A percentile compares a stretch with the other conserved stretches of the same genome.
Conservation (phyloP, 2,329 filamentous ascomycete species). For the Colletotrichum sp. region DNA sequence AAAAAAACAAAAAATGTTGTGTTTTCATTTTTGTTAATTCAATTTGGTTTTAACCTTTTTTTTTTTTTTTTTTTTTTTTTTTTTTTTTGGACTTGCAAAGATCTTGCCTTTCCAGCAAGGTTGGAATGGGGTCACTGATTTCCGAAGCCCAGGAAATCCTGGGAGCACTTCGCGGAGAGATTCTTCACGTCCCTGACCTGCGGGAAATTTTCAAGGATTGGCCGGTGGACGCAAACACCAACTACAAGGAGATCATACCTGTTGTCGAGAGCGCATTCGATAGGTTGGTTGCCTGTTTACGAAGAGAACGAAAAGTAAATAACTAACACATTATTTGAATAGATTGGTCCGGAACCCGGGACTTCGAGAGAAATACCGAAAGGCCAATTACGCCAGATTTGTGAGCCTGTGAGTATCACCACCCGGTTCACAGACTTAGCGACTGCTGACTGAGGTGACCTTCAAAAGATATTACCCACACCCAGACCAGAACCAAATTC, state of each 20-base stretch:
- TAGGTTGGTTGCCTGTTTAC: not conserved
- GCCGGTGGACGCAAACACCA: constrained; percentile 27
- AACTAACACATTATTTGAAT: not conserved
- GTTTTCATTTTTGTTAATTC: too few species aligned
- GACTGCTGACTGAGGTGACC: not conserved
- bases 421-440: not conserved
- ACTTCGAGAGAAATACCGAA: constrained; percentile 5
- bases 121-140: not conserved
- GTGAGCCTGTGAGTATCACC: constrained; percentile 5
- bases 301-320: not conserved
- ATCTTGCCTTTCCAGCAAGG: not conserved
- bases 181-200: constrained; percentile 31
- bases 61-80: too few species aligned
- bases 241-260: constrained; percentile 24
- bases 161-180: constrained; percentile 29
- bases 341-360: not conserved
- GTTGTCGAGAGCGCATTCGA: constrained; percentile 23
- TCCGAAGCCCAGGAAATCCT: constrained; percentile 15
- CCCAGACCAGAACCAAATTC: constrained; percentile 21
- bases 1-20: too few species aligned
- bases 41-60: too few species aligned
- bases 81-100: not conserved
- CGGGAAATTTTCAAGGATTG: constrained; percentile 28
- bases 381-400: constrained; percentile 7
- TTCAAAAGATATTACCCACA: constrained; percentile 26